Base-by-base conservation (phyloP, 306 rosid genomes). In the Lupinus albus region DNA sequence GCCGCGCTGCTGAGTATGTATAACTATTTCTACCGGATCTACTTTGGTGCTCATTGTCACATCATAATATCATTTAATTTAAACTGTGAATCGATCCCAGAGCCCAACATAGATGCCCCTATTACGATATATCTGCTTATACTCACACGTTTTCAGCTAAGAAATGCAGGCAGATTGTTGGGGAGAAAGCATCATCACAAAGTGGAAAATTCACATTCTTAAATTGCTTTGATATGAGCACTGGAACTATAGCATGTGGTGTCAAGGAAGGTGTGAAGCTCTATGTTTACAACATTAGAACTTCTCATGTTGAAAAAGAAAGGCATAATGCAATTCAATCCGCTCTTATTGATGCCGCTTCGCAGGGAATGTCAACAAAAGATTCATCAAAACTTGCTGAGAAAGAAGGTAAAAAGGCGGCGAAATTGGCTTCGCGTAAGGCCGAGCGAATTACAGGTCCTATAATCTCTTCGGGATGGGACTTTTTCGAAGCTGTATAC, bases 401-500 rank as follows among this genome's bases (percentile, higher is more conserved):
- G 70, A 82, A 82, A 76, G 85, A 69, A 64, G 97, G 95, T 30
- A 70, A 41, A n/a, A 88, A 88, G 81, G 95, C 99, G 2, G 96
- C 94, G 1, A 86, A 90, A 80, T 44, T 77, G 78, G 89, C 91
- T 64, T 50, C 80, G 10, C 85, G 84, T 36, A 71, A 88, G 52
- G 82, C 95, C 67, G 84, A 78, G 56, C 89, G 91, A 33, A 81
- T 86, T 28, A 49, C 72, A 51, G 97, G 96, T 51, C 97, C 97
- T 52, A 76, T 94, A 11, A 82, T 85, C 79, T 86, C 97, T 21
- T 94, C 91, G 0, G 97, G 89, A 21, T 94, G 92, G 95, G 99
- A 94, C 78, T 94, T 88, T 57, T 86, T 79, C 6, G 97, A 94
- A 84, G 96, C 95, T 41, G 48, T 86, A 11, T 94, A 90, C 79